Conservation (phyloP, 2,329 filamentous ascomycete species). For the Passalora sequoiae region DNA sequence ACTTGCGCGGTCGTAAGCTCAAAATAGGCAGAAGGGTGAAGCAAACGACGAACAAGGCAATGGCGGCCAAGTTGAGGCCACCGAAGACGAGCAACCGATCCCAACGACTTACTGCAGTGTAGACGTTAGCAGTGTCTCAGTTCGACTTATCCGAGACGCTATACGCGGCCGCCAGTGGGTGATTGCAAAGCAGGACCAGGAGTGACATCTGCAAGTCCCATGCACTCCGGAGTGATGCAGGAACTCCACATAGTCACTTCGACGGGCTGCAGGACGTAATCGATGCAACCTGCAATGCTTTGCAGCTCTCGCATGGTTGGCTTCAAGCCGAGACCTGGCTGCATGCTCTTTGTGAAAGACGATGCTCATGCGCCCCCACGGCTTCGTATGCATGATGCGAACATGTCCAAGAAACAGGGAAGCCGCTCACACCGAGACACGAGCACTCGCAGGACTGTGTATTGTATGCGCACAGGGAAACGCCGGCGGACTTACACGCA, state of each 20-base stretch:
- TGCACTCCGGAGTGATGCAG: slow-evolving; percentile 25
- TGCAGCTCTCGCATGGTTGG: slow-evolving; percentile 20
- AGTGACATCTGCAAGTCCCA: slow-evolving; percentile 17
- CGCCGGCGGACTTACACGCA: slow-evolving; percentile 65
- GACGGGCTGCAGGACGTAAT: slow-evolving; percentile 9
- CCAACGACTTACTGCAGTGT: slow-evolving; percentile 83
- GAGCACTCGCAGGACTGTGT: slow-evolving; percentile 10
- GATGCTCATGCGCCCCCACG: slow-evolving; percentile 20
- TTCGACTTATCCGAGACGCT: slow-evolving; percentile 21
- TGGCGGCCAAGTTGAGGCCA: slow-evolving; percentile 81
- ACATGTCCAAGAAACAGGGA: slow-evolving; percentile 12
- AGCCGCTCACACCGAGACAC: slow-evolving; percentile 10
- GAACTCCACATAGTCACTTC: slow-evolving; percentile 25
- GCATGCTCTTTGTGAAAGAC: slow-evolving; percentile 18
- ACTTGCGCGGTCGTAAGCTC: slow-evolving; percentile 78
- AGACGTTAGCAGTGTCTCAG: slow-evolving; percentile 32
- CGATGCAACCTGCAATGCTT: slow-evolving; percentile 21
- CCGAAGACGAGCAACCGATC: slow-evolving; percentile 89
- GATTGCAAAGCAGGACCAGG: slow-evolving; percentile 14
- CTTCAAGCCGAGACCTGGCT: slow-evolving; percentile 16
- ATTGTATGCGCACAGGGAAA: slow-evolving; percentile 4
- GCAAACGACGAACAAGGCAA: slow-evolving; percentile 88
- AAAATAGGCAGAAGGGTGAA: slow-evolving; percentile 85
- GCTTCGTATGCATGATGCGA: slow-evolving; percentile 19
- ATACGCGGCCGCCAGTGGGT: slow-evolving; percentile 4